Evolutionary conservation across 2,329 filamentous ascomycete genomes (phyloP).

Genomic region (Aspergillus sp.): DNA sequence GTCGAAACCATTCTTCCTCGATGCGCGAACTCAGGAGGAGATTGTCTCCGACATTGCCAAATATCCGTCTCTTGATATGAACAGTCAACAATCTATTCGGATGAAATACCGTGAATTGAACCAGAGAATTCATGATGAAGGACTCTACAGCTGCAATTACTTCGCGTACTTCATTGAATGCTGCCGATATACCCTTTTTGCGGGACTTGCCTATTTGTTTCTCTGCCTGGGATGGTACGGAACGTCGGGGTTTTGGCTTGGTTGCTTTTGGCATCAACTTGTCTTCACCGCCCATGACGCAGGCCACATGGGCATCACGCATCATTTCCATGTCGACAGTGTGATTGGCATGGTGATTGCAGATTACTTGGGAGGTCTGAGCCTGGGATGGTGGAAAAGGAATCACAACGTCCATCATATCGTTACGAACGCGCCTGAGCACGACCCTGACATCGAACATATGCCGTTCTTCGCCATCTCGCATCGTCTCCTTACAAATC

Average conservation of each 20-base stretch:
- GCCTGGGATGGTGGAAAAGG: constrained; percentile 92
- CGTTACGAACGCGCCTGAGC: constrained; percentile 88
- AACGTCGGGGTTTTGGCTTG: constrained; percentile 65
- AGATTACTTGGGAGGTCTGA: constrained; percentile 81
- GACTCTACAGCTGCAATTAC: constrained; percentile 80
- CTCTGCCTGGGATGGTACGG: constrained; percentile 59
- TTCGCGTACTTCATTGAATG: constrained; percentile 67
- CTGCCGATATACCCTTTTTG: constrained; percentile 62
- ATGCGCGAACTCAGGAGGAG: constrained; percentile 64
- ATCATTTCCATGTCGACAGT: constrained; percentile 74
- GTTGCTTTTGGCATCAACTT: constrained; percentile 86
- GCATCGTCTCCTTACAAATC: constrained; percentile 64
- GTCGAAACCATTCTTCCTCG: constrained; percentile 54
- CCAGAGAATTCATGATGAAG: constrained; percentile 61
- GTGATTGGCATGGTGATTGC: constrained; percentile 84
- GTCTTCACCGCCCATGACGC: constrained; percentile 92
- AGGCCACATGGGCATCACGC: constrained; percentile 95
- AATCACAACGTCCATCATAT: constrained; percentile 97
- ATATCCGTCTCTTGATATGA: constrained; percentile 69
- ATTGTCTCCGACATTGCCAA: constrained; percentile 67
- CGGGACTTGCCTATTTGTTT: constrained; percentile 52
- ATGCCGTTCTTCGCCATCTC: constrained; percentile 83
- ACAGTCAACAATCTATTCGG: constrained; percentile 67
- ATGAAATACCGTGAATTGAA: constrained; percentile 74
- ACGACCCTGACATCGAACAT: constrained; percentile 91